Conservation (phyloP, 305 asterid species). For the Solanum aculeatissimum region DNA sequence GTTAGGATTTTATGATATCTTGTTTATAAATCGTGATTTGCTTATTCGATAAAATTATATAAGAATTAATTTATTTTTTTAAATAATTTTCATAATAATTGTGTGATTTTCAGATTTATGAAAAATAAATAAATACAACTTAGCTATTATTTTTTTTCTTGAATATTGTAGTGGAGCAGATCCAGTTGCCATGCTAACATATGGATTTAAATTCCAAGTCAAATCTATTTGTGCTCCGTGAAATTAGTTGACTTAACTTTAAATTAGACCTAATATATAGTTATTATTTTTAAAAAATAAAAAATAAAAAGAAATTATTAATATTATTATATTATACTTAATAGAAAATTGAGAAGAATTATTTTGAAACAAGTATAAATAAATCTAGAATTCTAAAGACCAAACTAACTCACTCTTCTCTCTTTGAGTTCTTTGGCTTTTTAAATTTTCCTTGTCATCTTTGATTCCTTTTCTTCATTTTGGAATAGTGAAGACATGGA, state of each 20-base stretch:
- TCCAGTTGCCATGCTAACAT: neutral
- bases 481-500: neutral
- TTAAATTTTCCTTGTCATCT: neutral
- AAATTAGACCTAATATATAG: neutral
- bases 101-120: too few relatives aligned
- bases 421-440: neutral
- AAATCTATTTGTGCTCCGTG: neutral
- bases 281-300: neutral
- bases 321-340: neutral
- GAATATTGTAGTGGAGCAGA: neutral
- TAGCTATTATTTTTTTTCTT: neutral
- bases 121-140: too few relatives aligned
- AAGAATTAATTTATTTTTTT: too few relatives aligned
- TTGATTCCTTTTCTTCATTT: neutral
- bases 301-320: too few relatives aligned
- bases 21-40: too few relatives aligned
- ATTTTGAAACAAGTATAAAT: neutral
- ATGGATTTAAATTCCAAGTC: neutral
- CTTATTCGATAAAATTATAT: too few relatives aligned
- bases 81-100: too few relatives aligned
- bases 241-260: neutral
- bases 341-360: neutral
- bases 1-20: too few relatives aligned
- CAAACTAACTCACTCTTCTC: neutral
- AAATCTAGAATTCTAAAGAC: neutral